phyloP scores from a whole-genome alignment of 1,139 yeast genomes.

The Spathaspora sp. region DNA sequence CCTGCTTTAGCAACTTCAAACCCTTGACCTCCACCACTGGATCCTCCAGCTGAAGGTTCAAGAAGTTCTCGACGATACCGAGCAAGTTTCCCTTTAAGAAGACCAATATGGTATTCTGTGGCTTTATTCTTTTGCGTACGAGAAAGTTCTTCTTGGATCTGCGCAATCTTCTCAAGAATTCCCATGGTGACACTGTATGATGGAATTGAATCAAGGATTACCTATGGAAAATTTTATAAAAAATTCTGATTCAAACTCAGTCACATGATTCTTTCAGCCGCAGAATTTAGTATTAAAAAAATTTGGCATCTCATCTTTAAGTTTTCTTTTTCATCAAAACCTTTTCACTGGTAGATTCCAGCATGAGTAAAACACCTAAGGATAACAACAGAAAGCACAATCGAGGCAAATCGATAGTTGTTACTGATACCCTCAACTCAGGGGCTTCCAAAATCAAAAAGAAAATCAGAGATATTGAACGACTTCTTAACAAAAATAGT shows the following conservation, averaged over 20 bases:
- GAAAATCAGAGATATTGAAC: slow-evolving; percentile 82
- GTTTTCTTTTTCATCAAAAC: slow-evolving; percentile 3
- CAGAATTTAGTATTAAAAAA: not conserved
- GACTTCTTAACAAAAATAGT: slow-evolving; percentile 58
- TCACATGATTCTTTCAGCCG: slow-evolving; percentile 5
- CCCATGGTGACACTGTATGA: no score
- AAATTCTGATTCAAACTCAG: not conserved
- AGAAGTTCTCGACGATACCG: slow-evolving; percentile 85
- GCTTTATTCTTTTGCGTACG: slow-evolving; percentile 97
- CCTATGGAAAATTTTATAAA: not conserved
- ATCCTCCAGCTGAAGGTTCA: slow-evolving; percentile 81
- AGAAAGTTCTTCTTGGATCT: slow-evolving; percentile 90
- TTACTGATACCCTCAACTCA: slow-evolving; percentile 32
- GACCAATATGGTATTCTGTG: slow-evolving; percentile 94
- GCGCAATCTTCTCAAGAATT: slow-evolving; percentile 70
- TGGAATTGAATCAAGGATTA: no score
- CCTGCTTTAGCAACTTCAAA: slow-evolving; percentile 96
- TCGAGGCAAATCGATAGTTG: slow-evolving; percentile 20
- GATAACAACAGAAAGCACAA: slow-evolving; percentile 7
- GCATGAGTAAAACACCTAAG: slow-evolving; percentile 13
- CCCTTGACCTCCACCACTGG: slow-evolving; percentile 79
- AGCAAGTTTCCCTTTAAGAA: slow-evolving; percentile 93
- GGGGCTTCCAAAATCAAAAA: slow-evolving; percentile 64
- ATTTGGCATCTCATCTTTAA: slow-evolving; percentile 4
- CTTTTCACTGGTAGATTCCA: not conserved